phyloP scores from a whole-genome alignment of 2,329 filamentous ascomycete genomes.

The Colletotrichum sp. region DNA sequence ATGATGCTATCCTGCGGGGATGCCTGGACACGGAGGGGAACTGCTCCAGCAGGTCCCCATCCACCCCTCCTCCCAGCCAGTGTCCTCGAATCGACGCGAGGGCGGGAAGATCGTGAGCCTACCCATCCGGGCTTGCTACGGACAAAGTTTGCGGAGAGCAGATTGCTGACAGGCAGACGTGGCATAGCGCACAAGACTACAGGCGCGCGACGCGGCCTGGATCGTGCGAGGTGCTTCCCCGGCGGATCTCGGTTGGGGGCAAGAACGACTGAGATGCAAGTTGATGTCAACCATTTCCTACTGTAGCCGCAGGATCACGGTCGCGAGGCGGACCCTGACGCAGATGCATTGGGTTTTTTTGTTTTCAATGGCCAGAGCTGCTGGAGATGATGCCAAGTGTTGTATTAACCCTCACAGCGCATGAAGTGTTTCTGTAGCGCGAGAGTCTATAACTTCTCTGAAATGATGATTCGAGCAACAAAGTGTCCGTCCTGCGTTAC shows the following conservation, averaged over 20 bases:
- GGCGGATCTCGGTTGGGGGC: conserved; percentile 18
- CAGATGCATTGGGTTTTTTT: not conserved
- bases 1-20: conserved; percentile 18
- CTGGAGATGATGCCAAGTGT: not conserved
- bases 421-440: not conserved
- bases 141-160: conserved; percentile 20
- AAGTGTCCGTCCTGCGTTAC: not conserved
- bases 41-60: not conserved
- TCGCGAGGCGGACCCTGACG: not conserved
- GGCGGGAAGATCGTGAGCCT: conserved; percentile 20
- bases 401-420: not conserved
- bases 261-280: conserved; percentile 18
- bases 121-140: conserved; percentile 8
- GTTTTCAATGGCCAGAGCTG: not conserved
- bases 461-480: not conserved
- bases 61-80: conserved; percentile 5
- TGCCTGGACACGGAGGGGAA: conserved; percentile 1
- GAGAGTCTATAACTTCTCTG: not conserved
- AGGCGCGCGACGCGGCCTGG: conserved; percentile 15
- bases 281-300: conserved; percentile 5
- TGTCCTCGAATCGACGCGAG: conserved; percentile 16
- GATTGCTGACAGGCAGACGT: conserved; percentile 16
- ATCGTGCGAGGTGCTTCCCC: conserved; percentile 20
- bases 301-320: not conserved
- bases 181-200: conserved; percentile 16